Evolutionary conservation across 345 rosid genomes (phyloP), one percentile per base, ranked within the genome.

Genomic region (Ceriops zippeliana): DNA sequence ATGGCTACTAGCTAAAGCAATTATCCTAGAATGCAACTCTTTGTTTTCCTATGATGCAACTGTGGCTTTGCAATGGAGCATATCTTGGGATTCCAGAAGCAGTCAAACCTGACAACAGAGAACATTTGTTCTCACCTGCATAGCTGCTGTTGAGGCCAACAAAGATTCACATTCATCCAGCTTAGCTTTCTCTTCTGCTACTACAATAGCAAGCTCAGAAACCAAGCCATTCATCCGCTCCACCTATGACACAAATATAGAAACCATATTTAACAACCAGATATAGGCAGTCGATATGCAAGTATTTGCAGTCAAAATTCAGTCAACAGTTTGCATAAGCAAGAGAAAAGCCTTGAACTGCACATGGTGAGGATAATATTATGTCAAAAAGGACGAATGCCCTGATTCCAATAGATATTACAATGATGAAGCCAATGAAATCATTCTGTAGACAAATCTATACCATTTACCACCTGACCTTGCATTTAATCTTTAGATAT

Each of bases 161-260:
- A 93, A 78, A 70, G 82, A 64, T 84, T 91, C 89, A 70, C 89
- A 91, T 61, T 85, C 83, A 22, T 70, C 86, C 70, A 93, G 85
- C 86, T 86, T 72, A 59, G 80, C 70, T 31, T 77, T 85, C 81
- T 89, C 97, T 57, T 70, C 76, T 52, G 76, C 82, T 30, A 80
- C 79, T 71, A 81, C 68, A 75, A 73, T 66, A 62, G 91, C 91
- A 65, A 91, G 90, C 74, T 86, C 89, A 20, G 86, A 87, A 71
- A 85, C 86, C 81, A 82, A 78, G 51, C 65, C 71, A 58, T 83
- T 84, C 81, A 82, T 80, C 58, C 72, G 83, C 80, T 88, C 93
- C 73, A 81, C 88, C 89, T 87, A 74, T 60, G 64, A 63, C 38
- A 56, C 37, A 20, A 9, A 19, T 62, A 26, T 31, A 30, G 22